Percentiles rank a stretch among this genome's conserved stretches.
Conservation (phyloP, 768 basidiomycete genomes). For the Lentinus brumalis region DNA sequence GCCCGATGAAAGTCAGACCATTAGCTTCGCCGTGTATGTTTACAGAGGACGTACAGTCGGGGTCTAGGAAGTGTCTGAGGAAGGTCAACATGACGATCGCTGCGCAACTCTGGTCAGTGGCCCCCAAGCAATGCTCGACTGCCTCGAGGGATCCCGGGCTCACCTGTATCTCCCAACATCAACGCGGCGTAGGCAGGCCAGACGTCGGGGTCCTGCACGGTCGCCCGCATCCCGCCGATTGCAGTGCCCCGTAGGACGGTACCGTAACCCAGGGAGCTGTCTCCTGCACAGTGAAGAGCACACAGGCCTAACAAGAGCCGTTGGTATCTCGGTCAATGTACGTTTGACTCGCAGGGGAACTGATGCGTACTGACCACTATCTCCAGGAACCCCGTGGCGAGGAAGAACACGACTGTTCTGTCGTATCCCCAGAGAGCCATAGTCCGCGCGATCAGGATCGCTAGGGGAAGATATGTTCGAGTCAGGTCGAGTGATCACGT, state of each 20-base stretch:
- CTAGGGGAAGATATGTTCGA: not conserved
- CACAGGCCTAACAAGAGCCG: not conserved
- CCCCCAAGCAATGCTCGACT: not conserved
- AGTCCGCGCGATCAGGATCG: conserved; percentile 5
- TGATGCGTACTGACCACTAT: not conserved
- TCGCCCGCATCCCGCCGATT: not conserved
- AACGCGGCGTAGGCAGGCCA: not conserved
- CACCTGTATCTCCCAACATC: not conserved
- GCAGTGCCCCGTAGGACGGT: not conserved
- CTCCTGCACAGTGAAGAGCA: not conserved
- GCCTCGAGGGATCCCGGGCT: not conserved
- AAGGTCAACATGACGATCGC: not conserved
- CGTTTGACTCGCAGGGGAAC: not conserved
- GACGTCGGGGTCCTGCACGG: not conserved
- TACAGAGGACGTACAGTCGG: not conserved
- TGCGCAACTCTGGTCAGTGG: not conserved
- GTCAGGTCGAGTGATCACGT: too few relatives aligned
- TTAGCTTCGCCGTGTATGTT: not conserved
- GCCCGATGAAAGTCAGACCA: not conserved
- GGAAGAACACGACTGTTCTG: not conserved
- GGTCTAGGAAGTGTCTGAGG: not conserved
- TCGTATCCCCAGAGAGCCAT: conserved; percentile 14
- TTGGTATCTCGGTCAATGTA: not conserved
- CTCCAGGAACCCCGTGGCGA: not conserved
- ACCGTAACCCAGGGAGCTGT: not conserved